phyloP scores from a whole-genome alignment of 257 asterid species.

The Jacaranda mimosifolia region DNA sequence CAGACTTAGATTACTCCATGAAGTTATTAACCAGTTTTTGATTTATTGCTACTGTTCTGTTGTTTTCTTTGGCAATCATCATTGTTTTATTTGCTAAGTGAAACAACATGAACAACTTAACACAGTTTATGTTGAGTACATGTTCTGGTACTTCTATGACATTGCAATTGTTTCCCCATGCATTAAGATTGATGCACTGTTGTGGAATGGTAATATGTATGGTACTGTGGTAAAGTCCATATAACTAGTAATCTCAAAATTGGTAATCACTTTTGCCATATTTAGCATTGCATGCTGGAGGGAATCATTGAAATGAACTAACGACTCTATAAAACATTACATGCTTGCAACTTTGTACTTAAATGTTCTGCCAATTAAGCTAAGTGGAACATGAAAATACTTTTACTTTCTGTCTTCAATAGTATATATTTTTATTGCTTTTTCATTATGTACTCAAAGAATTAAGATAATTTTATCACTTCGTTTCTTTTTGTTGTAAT shows the following conservation, averaged over 20 bases:
- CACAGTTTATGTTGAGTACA: not conserved
- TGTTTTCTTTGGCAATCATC: not conserved
- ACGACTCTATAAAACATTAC: not conserved
- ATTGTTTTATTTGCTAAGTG: not conserved
- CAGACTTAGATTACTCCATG: not conserved
- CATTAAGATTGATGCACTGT: not conserved
- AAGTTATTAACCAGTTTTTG: not conserved
- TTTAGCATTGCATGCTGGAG: not conserved
- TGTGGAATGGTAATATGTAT: slow-evolving; percentile 5
- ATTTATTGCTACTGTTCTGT: not conserved
- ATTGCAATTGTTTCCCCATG: not conserved
- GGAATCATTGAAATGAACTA: not conserved
- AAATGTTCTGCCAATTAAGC: not conserved
- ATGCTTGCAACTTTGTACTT: not conserved
- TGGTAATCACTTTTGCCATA: slow-evolving; percentile 10
- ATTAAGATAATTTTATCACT: not conserved
- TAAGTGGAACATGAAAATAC: not conserved
- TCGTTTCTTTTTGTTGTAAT: not conserved
- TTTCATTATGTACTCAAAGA: not conserved
- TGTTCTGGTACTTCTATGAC: slow-evolving; percentile 15
- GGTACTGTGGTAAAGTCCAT: slow-evolving; percentile 1
- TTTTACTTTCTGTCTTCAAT: not conserved
- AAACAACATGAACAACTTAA: not conserved
- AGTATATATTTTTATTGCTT: not conserved
- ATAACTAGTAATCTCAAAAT: slow-evolving; percentile 9